Conservation (phyloP, 148 eudicot genomes). For the Dianthus caryophyllus region DNA sequence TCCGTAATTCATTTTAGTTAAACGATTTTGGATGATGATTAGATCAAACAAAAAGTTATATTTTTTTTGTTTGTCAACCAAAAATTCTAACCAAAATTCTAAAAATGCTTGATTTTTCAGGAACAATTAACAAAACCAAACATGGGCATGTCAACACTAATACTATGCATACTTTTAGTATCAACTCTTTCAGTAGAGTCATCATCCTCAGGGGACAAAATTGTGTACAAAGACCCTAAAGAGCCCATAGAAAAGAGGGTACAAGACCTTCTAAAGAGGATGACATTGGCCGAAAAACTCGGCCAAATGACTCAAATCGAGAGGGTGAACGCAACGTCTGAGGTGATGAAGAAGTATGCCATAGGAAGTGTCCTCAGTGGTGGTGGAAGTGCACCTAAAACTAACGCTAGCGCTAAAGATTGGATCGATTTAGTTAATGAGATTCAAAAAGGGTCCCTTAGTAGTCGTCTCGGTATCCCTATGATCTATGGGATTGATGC, state of each 20-base stretch:
- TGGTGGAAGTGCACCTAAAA: constrained; percentile 40
- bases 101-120: background rate
- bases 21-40: no score
- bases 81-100: background rate
- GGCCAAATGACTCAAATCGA: constrained; percentile 71
- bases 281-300: constrained; percentile 60
- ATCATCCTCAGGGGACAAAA: constrained; percentile 5
- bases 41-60: no score
- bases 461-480: constrained; percentile 42
- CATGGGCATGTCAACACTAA: constrained; percentile 1
- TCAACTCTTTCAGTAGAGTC: background rate
- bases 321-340: constrained; percentile 35
- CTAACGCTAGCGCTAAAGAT: constrained; percentile 34
- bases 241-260: constrained; percentile 35
- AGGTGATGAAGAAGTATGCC: constrained; percentile 42
- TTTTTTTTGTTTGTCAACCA: background rate
- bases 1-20: no score
- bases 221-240: constrained; percentile 45
- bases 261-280: constrained; percentile 42
- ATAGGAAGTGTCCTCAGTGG: constrained; percentile 49
- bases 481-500: constrained; percentile 52
- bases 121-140: background rate
- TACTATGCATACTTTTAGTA: constrained; percentile 1
- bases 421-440: constrained; percentile 46
- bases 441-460: constrained; percentile 41